These are phyloP conservation scores for Arthrobotrys megalospora DNA, from an alignment of 2,329 filamentous ascomycete genomes.

Conservation along the genomic window DNA sequence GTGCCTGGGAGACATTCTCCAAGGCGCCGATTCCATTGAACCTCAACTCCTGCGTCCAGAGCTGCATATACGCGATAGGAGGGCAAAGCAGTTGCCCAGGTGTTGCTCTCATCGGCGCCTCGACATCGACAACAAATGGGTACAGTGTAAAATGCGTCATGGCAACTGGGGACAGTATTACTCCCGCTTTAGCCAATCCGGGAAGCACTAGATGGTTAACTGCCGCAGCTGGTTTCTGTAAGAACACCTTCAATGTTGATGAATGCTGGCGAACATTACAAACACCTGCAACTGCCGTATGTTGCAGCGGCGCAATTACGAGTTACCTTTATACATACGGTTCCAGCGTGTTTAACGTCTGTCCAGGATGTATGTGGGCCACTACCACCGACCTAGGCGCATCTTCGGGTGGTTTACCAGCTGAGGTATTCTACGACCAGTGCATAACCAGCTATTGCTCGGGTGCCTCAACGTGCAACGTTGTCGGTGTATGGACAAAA, in stretches of 20 bases:
- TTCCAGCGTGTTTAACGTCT: slow-evolving; percentile 23
- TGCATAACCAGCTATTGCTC: slow-evolving; percentile 1
- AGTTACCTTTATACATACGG: slow-evolving; percentile 3
- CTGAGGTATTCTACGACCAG: slow-evolving; percentile 4
- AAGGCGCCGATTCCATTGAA: not conserved
- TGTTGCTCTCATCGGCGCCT: not conserved
- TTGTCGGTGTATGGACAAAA: not conserved
- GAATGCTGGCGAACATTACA: not conserved
- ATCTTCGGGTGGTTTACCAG: not conserved
- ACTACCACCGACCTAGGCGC: not conserved
- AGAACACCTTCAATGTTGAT: not conserved
- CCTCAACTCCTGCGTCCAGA: not conserved
- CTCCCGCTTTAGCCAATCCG: not conserved
- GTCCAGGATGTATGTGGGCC: slow-evolving; percentile 2
- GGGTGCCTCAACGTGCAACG: not conserved
- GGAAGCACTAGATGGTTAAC: not conserved
- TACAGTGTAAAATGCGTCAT: slow-evolving; percentile 7
- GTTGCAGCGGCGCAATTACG: not conserved
- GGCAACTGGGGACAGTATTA: not conserved
- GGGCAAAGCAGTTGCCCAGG: not conserved
- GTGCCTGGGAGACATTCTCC: not conserved
- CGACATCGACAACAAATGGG: not conserved
- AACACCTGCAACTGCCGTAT: not conserved
- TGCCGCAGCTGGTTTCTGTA: not conserved
- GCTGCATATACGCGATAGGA: not conserved